phyloP scores from a whole-genome alignment of 2,329 filamentous ascomycete species.

The Mycosphaerelloides madeirae region DNA sequence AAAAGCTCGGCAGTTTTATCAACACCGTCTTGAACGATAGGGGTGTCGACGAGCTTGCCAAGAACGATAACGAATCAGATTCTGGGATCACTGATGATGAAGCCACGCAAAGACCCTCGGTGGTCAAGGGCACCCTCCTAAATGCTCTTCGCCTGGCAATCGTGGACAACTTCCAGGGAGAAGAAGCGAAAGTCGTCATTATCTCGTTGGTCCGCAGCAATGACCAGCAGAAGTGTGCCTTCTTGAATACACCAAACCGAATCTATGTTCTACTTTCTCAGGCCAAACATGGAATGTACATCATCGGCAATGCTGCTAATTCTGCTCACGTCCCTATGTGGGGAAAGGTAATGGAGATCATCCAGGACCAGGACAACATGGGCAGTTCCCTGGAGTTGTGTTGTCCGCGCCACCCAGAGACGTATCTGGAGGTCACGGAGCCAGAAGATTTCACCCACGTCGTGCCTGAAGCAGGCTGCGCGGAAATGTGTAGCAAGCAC shows the following conservation, averaged over 20 bases:
- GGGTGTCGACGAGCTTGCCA: slow-evolving; percentile 9
- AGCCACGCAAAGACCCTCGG: background rate
- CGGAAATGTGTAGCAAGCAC: slow-evolving; percentile 43
- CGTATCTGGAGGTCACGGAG: slow-evolving; percentile 44
- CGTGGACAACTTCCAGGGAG: slow-evolving; percentile 64
- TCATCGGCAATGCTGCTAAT: slow-evolving; percentile 56
- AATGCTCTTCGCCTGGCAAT: slow-evolving; percentile 9
- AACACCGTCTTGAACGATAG: slow-evolving; percentile 57
- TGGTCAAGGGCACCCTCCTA: slow-evolving; percentile 7
- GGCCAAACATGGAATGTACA: slow-evolving; percentile 65
- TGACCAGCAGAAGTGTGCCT: slow-evolving; percentile 51
- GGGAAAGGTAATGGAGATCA: slow-evolving; percentile 52
- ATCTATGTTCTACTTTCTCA: slow-evolving; percentile 67
- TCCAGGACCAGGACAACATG: slow-evolving; percentile 45
- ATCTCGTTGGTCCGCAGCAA: slow-evolving; percentile 71
- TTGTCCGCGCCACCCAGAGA: slow-evolving; percentile 58
- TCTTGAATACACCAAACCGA: slow-evolving; percentile 61
- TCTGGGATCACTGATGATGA: background rate
- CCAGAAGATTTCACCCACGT: slow-evolving; percentile 55
- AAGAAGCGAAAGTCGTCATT: slow-evolving; percentile 68
- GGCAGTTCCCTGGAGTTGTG: slow-evolving; percentile 50
- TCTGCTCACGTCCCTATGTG: slow-evolving; percentile 59
- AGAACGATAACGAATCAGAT: slow-evolving; percentile 3
- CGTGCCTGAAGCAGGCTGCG: slow-evolving; percentile 60
- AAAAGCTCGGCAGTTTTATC: slow-evolving; percentile 2